A percentile compares a stretch with the other conserved stretches of the same genome.
phyloP scores from a whole-genome alignment of 805 yeast species.

The Teunomyces barrocoloradensis region DNA sequence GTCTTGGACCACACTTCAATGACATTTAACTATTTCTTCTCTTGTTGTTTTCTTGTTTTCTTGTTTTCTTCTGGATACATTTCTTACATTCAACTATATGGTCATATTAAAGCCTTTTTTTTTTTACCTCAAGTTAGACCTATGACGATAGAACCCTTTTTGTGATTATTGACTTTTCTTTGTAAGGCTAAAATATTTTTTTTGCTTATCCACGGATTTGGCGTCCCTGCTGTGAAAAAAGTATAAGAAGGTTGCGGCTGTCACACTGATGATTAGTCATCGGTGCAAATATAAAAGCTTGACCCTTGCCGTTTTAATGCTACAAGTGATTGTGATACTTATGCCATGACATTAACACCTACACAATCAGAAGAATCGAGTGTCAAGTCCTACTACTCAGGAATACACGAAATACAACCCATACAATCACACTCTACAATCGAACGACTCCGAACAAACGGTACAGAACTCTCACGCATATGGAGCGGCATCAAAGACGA shows the following conservation, averaged over 20 bases:
- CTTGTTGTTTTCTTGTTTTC: too few relatives aligned
- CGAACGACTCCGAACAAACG: slow-evolving; percentile 8
- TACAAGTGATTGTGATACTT: not conserved
- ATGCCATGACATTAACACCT: not conserved
- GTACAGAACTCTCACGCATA: slow-evolving; percentile 15
- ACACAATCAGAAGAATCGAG: not conserved
- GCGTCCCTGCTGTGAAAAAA: not conserved
- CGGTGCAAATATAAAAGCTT: not conserved
- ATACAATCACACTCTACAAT: not conserved
- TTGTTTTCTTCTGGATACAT: too few relatives aligned
- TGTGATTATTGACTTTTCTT: too few relatives aligned
- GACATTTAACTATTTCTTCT: too few relatives aligned
- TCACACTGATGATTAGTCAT: not conserved
- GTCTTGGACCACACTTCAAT: too few relatives aligned
- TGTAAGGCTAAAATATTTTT: not conserved
- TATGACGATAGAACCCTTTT: too few relatives aligned
- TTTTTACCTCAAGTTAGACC: too few relatives aligned
- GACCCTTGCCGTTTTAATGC: not conserved
- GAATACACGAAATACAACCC: not conserved
- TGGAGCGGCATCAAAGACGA: slow-evolving; percentile 23
- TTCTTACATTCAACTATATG: too few relatives aligned
- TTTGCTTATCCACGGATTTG: not conserved
- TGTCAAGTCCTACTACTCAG: not conserved
- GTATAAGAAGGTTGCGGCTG: not conserved
- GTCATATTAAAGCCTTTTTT: too few relatives aligned